A percentile compares a stretch with the other conserved stretches of the same genome.
These are phyloP conservation scores for Ceratobasidium sp. DNA, from an alignment of 1,284 basidiomycete species.

Conservation along the genomic window DNA sequence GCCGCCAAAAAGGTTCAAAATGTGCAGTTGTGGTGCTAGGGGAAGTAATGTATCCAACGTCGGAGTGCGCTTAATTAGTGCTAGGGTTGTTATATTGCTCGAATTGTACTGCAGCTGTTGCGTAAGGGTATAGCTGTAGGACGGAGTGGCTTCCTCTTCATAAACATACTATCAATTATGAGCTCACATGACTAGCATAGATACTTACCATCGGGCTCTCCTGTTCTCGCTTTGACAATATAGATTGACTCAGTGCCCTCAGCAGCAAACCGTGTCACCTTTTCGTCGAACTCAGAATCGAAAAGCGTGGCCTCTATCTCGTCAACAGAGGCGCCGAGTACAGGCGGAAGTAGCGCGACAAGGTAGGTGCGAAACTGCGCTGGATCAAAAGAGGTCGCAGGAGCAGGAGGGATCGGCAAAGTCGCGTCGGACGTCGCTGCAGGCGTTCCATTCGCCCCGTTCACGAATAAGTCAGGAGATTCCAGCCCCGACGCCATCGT, in stretches of 20 bases:
- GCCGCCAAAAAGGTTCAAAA: conserved; percentile 91
- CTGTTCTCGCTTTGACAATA: conserved; percentile 71
- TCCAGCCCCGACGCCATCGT: conserved; percentile 34
- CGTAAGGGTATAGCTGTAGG: conserved; percentile 73
- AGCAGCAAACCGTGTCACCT: conserved; percentile 71
- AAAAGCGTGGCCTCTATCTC: conserved; percentile 70
- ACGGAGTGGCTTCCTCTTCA: conserved; percentile 65
- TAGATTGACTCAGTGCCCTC: conserved; percentile 78
- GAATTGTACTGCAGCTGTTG: conserved; percentile 80
- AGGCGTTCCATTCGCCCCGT: conserved; percentile 33
- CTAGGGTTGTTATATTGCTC: conserved; percentile 83
- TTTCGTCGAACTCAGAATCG: conserved; percentile 75
- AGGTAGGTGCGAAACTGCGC: conserved; percentile 59
- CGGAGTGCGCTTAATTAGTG: conserved; percentile 91
- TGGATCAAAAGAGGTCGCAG: conserved; percentile 47
- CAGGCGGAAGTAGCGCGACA: conserved; percentile 71
- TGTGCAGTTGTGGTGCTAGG: conserved; percentile 86
- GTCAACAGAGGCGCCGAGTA: conserved; percentile 66
- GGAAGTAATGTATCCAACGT: conserved; percentile 81
- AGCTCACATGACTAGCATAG: conserved; percentile 31
- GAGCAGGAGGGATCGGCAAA: conserved; percentile 34
- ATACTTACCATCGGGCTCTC: conserved; percentile 68
- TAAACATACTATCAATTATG: conserved; percentile 39
- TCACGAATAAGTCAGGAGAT: conserved; percentile 7
- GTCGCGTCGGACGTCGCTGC: conserved; percentile 17